These are phyloP conservation scores for Diaporthe ampelina DNA, from an alignment of 2,329 filamentous ascomycete species.

Conservation along the genomic window DNA sequence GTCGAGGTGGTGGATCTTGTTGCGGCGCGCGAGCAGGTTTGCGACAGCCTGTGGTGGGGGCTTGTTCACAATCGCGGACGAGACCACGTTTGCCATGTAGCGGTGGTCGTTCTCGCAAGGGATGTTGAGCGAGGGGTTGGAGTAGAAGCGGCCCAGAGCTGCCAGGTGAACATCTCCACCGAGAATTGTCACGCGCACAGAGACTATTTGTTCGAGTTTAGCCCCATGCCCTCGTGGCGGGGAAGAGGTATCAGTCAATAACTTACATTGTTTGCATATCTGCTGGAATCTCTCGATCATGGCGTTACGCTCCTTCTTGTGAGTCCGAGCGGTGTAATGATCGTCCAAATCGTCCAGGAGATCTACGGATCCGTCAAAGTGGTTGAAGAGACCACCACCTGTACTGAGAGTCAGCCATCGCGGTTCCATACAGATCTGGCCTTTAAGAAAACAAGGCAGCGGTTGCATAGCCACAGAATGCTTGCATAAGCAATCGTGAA, in stretches of 20 bases:
- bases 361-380: constrained; percentile 94
- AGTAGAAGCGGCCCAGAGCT: constrained; percentile 94
- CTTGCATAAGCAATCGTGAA: not conserved
- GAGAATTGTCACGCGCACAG: constrained; percentile 90
- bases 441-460: not conserved
- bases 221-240: not conserved
- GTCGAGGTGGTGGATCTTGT: constrained; percentile 82
- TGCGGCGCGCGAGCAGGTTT: constrained; percentile 90
- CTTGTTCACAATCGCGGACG: constrained; percentile 95
- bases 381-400: constrained; percentile 89
- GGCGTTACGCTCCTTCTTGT: constrained; percentile 87
- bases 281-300: constrained; percentile 86
- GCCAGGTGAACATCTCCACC: constrained; percentile 95
- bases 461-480: not conserved
- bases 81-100: constrained; percentile 96
- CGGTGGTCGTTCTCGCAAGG: constrained; percentile 86
- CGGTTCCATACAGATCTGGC: not conserved
- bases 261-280: constrained; percentile 77
- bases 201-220: constrained; percentile 58
- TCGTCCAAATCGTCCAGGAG: constrained; percentile 94
- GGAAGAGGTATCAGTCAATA: too few species aligned
- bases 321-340: constrained; percentile 92
- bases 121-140: constrained; percentile 83
- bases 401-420: constrained; percentile 38
- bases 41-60: constrained; percentile 90